Evolutionary conservation across 139 green algal genomes (phyloP).

Genomic region (Nannochloris sp.): DNA sequence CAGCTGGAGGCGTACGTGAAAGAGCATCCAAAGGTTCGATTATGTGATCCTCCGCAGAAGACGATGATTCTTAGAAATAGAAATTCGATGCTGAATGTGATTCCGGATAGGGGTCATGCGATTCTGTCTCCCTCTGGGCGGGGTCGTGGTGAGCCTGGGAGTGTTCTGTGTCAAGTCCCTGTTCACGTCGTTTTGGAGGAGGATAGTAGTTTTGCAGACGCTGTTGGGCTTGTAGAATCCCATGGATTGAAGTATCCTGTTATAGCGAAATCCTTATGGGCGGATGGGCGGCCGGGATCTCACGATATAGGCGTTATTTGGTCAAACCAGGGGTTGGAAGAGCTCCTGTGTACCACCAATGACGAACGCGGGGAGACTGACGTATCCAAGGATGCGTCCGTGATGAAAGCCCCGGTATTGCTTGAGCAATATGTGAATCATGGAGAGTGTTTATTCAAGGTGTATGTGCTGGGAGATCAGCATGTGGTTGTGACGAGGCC

Average conservation of each 20-base stretch:
- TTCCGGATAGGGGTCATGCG: neutral
- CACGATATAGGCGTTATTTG: constrained; percentile 57
- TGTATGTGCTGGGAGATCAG: constrained; percentile 53
- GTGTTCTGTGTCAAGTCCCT: constrained; percentile 9
- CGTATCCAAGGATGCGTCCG: neutral
- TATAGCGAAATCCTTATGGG: constrained; percentile 72
- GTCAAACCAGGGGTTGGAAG: constrained; percentile 18
- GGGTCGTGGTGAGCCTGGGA: neutral
- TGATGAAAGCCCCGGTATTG: constrained; percentile 46
- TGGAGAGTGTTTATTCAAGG: constrained; percentile 75
- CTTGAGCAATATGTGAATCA: constrained; percentile 79
- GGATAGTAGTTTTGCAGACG: constrained; percentile 19
- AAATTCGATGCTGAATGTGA: constrained; percentile 19
- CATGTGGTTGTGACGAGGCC: constrained; percentile 7
- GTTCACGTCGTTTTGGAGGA: constrained; percentile 8
- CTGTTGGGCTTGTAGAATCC: constrained; percentile 12
- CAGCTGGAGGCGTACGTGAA: constrained; percentile 45
- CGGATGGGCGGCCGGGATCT: constrained; percentile 64
- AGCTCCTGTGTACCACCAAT: too few species aligned
- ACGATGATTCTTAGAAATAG: constrained; percentile 24
- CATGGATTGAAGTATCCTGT: constrained; percentile 48
- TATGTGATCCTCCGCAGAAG: constrained; percentile 24
- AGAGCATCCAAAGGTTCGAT: constrained; percentile 33
- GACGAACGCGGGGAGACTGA: too few species aligned
- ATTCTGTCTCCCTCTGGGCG: constrained; percentile 1